Evolutionary conservation across 2,329 filamentous ascomycete genomes (phyloP).

Genomic region (Sporothrix mexicana): DNA sequence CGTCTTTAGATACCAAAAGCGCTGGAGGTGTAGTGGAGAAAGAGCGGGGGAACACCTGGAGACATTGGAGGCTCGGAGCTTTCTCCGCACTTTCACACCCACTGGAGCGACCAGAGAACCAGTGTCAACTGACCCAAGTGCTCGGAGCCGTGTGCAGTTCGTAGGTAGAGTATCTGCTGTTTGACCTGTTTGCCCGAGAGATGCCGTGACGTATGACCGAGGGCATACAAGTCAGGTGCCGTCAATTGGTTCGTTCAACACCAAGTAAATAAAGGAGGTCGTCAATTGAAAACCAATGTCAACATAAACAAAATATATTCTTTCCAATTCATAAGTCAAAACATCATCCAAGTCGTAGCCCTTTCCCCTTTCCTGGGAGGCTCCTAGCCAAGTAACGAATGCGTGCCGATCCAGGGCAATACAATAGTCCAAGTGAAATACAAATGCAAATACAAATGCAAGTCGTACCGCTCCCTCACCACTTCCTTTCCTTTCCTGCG

Average conservation of each 20-base stretch:
- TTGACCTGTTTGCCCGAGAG: constrained; percentile 16
- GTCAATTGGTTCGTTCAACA: not conserved
- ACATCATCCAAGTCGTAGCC: constrained; percentile 1
- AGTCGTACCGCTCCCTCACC: constrained; percentile 40
- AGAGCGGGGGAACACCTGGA: not conserved
- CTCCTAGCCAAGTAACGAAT: not conserved
- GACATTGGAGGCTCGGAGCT: constrained; percentile 2
- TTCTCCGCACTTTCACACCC: constrained; percentile 21
- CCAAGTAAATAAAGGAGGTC: not conserved
- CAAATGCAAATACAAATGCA: not conserved
- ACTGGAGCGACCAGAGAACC: too few species aligned
- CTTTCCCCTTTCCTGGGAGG: not conserved
- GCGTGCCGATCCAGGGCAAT: not conserved
- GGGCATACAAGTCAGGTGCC: not conserved
- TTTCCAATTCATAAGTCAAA: constrained; percentile 15
- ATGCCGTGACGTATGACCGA: constrained; percentile 2
- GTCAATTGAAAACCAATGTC: not conserved
- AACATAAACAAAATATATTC: constrained; percentile 6
- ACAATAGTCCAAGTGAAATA: not conserved
- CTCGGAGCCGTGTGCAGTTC: not conserved
- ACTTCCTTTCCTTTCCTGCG: constrained; percentile 60
- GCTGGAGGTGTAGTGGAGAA: not conserved
- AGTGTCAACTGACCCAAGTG: not conserved
- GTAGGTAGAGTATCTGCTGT: not conserved
- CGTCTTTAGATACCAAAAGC: not conserved